These are phyloP conservation scores for Nigrograna mackinnonii DNA, from an alignment of 2,329 filamentous ascomycete genomes.

Conservation along the genomic window DNA sequence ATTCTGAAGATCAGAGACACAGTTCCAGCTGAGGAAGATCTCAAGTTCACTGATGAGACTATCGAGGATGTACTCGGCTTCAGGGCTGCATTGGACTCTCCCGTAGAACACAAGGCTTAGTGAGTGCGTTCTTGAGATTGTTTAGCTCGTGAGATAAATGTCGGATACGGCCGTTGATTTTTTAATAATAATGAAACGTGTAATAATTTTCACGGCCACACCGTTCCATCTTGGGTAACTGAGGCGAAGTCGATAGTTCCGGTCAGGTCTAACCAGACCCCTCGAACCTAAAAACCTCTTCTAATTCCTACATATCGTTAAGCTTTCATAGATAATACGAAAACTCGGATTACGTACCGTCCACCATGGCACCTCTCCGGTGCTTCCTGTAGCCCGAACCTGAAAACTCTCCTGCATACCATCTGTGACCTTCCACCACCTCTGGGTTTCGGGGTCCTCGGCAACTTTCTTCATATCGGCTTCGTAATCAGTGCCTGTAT, in stretches of 20 bases:
- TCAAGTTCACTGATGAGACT: slow-evolving; percentile 82
- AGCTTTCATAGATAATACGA: too few species aligned
- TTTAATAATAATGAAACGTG: too few species aligned
- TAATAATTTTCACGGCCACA: background rate
- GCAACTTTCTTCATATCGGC: slow-evolving; percentile 78
- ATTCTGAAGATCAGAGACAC: slow-evolving; percentile 76
- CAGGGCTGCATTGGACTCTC: background rate
- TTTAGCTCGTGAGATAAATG: too few species aligned
- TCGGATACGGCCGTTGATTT: too few species aligned
- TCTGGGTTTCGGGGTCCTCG: slow-evolving; percentile 70
- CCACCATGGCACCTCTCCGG: slow-evolving; percentile 52
- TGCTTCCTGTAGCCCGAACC: slow-evolving; percentile 47
- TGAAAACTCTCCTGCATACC: slow-evolving; percentile 67
- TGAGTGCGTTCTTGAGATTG: too few species aligned
- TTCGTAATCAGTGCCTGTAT: slow-evolving; percentile 72
- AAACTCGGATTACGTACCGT: too few species aligned
- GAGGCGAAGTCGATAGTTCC: too few species aligned
- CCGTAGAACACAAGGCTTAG: too few species aligned
- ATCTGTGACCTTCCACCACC: slow-evolving; percentile 85
- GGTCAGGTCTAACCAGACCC: too few species aligned
- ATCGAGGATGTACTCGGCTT: slow-evolving; percentile 61
- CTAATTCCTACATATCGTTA: too few species aligned
- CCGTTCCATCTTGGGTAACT: too few species aligned
- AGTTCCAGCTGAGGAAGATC: slow-evolving; percentile 66
- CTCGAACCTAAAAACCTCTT: too few species aligned